phyloP scores from a whole-genome alignment of 2,329 filamentous ascomycete genomes.

The Exophiala sp. region DNA sequence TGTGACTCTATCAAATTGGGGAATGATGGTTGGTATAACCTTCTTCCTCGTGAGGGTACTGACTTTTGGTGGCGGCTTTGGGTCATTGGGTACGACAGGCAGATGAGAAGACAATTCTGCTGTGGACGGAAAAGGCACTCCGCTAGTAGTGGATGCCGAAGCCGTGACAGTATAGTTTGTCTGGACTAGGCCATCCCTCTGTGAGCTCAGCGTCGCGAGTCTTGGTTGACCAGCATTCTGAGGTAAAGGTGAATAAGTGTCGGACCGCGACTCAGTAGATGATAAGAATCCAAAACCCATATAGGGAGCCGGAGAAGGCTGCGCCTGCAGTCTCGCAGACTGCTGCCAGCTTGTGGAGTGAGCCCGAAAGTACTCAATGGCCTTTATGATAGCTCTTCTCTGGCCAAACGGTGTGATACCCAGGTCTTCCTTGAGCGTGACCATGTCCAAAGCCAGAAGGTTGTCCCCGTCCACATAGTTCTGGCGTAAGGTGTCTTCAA shows the following conservation, averaged over 20 bases:
- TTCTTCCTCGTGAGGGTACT: too few species aligned
- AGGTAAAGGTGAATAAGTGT: constrained; percentile 7
- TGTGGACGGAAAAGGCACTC: too few species aligned
- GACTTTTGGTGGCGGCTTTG: too few species aligned
- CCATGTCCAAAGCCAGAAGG: constrained; percentile 51
- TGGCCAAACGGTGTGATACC: constrained; percentile 54
- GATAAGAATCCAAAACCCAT: constrained; percentile 10
- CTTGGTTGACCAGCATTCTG: background rate
- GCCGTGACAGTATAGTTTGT: background rate
- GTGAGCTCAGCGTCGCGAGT: background rate
- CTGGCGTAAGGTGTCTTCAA: constrained; percentile 54
- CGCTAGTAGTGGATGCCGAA: background rate
- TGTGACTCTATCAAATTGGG: constrained; percentile 9
- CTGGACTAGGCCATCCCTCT: background rate
- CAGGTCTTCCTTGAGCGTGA: constrained; percentile 50
- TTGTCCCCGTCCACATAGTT: constrained; percentile 61
- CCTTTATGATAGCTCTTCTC: constrained; percentile 52
- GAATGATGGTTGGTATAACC: constrained; percentile 21
- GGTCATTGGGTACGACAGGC: too few species aligned
- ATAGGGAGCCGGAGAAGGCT: constrained; percentile 10
- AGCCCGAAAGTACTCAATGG: constrained; percentile 52
- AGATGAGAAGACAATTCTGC: too few species aligned
- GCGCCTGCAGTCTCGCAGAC: constrained; percentile 14
- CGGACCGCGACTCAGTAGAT: constrained; percentile 3
- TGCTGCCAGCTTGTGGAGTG: constrained; percentile 48